Conservation (phyloP, 495 filamentous ascomycete genomes). For the Hypoxylon cercidicola region DNA sequence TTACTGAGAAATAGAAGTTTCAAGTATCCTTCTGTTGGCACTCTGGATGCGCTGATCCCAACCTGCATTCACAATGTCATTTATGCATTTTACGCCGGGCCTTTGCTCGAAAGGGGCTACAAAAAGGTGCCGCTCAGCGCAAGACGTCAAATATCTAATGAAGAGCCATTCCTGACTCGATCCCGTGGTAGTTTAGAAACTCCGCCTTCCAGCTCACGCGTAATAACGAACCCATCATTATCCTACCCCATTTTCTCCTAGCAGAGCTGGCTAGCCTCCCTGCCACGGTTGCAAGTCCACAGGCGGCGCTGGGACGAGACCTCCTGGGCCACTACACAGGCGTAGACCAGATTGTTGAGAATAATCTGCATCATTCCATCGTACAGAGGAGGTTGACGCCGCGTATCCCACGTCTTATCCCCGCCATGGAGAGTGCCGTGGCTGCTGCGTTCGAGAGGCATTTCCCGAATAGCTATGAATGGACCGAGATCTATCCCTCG, state of each 20-base stretch:
- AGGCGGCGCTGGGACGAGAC: slow-evolving; percentile 8
- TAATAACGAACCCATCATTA: slow-evolving; percentile 4
- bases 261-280: slow-evolving; percentile 19
- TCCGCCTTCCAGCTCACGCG: slow-evolving; percentile 19
- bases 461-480: slow-evolving; percentile 14
- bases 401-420: slow-evolving; percentile 5
- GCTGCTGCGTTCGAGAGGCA: slow-evolving; percentile 2
- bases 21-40: too few relatives aligned
- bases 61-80: too few relatives aligned
- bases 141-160: too few relatives aligned
- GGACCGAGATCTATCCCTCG: slow-evolving; percentile 22
- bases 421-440: slow-evolving; percentile 8
- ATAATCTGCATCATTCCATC: slow-evolving; percentile 17
- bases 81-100: too few relatives aligned
- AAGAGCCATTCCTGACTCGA: too few relatives aligned
- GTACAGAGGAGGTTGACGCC: slow-evolving; percentile 30
- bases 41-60: too few relatives aligned
- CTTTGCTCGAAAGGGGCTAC: too few relatives aligned
- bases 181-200: slow-evolving; percentile 23
- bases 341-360: slow-evolving; percentile 16
- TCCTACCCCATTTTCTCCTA: slow-evolving; percentile 20
- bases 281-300: slow-evolving; percentile 10
- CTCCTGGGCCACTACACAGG: slow-evolving; percentile 20
- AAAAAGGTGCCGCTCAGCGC: too few relatives aligned
- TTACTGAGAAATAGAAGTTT: too few relatives aligned